Conservation (phyloP, 768 basidiomycete species). For the Calvatia gigantea region DNA sequence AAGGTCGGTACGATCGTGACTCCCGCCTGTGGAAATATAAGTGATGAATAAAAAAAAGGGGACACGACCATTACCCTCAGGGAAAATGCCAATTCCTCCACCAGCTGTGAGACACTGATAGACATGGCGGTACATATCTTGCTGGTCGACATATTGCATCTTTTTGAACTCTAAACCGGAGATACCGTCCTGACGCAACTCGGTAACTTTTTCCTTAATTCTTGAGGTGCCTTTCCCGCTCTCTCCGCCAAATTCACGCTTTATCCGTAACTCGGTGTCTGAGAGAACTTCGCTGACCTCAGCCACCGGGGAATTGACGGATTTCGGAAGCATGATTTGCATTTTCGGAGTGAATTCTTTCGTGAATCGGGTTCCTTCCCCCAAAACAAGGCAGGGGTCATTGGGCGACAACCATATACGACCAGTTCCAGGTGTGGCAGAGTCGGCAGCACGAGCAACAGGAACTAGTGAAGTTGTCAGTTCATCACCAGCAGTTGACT, state of each 20-base stretch:
- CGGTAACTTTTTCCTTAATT: slow-evolving; percentile 63
- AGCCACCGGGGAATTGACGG: slow-evolving; percentile 69
- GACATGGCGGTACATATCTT: slow-evolving; percentile 91
- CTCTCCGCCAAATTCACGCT: slow-evolving; percentile 85
- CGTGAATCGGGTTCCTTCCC: slow-evolving; percentile 76
- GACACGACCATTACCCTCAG: slow-evolving; percentile 85
- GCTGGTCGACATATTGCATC: slow-evolving; percentile 89
- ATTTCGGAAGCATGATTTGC: slow-evolving; percentile 87
- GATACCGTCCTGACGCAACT: slow-evolving; percentile 50
- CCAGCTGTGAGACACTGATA: slow-evolving; percentile 84
- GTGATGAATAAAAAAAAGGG: not conserved
- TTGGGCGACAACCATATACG: slow-evolving; percentile 63
- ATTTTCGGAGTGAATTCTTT: slow-evolving; percentile 70
- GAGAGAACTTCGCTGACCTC: slow-evolving; percentile 88
- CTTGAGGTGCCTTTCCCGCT: slow-evolving; percentile 68
- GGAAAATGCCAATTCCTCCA: slow-evolving; percentile 95
- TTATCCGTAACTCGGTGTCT: slow-evolving; percentile 79
- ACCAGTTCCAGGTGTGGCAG: slow-evolving; percentile 73
- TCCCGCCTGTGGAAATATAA: slow-evolving; percentile 64
- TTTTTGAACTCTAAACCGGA: slow-evolving; percentile 76
- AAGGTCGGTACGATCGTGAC: slow-evolving; percentile 95
- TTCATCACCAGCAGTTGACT: slow-evolving; percentile 2
- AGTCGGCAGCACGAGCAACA: slow-evolving; percentile 88
- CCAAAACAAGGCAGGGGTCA: slow-evolving; percentile 80
- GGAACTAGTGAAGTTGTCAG: slow-evolving; percentile 60